Percentiles rank a stretch among this genome's conserved stretches.
Evolutionary conservation across 352 stramenopile species (phyloP).

Genomic region (Globisporangium heterothallicum): DNA sequence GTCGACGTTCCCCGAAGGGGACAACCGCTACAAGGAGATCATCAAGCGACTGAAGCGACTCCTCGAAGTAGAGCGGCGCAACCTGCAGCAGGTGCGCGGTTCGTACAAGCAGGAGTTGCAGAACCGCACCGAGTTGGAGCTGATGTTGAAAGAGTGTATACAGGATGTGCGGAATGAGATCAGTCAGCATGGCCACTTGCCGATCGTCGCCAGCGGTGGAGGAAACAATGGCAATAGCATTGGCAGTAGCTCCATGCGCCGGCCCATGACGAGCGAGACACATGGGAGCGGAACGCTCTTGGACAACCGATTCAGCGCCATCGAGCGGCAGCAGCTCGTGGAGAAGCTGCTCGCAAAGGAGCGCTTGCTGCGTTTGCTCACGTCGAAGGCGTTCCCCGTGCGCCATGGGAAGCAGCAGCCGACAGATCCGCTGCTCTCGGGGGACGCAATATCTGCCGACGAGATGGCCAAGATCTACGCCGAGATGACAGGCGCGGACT

Average conservation of each 20-base stretch:
- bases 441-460: slow-evolving; percentile 36
- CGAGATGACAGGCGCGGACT: slow-evolving; percentile 21
- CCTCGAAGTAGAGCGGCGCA: slow-evolving; percentile 78
- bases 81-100: slow-evolving; percentile 71
- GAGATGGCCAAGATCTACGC: slow-evolving; percentile 42
- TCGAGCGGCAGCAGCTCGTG: slow-evolving; percentile 63
- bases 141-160: slow-evolving; percentile 74
- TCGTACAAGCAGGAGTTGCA: slow-evolving; percentile 71
- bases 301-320: slow-evolving; percentile 16
- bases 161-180: slow-evolving; percentile 77
- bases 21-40: slow-evolving; percentile 90
- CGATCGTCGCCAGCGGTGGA: slow-evolving; percentile 14
- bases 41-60: slow-evolving; percentile 89
- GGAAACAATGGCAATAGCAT: slow-evolving; percentile 9
- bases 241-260: slow-evolving; percentile 15
- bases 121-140: slow-evolving; percentile 75
- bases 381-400: slow-evolving; percentile 66
- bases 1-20: slow-evolving; percentile 24
- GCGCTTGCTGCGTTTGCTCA: slow-evolving; percentile 70
- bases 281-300: not conserved
- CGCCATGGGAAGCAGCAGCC: slow-evolving; percentile 6
- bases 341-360: slow-evolving; percentile 83
- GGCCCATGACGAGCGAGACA: slow-evolving; percentile 2
- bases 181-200: slow-evolving; percentile 22
- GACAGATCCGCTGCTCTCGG: slow-evolving; percentile 33